Evolutionary conservation across 2,329 filamentous ascomycete species (phyloP).

Genomic region (Calonectria henricotiae): DNA sequence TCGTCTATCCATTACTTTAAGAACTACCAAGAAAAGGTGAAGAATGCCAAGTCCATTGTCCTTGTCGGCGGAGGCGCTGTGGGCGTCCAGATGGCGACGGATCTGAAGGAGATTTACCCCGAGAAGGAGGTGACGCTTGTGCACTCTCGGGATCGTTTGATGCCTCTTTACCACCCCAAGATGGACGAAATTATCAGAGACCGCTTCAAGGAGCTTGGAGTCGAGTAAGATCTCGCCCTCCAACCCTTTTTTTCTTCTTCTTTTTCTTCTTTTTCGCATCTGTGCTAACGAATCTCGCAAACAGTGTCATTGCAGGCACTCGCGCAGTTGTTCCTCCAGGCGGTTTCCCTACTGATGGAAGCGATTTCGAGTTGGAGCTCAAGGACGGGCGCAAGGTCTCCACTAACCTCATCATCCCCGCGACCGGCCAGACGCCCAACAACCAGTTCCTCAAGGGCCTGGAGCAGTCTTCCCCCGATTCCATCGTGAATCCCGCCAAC

Average conservation of each 20-base stretch:
- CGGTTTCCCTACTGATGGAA: slow-evolving; percentile 48
- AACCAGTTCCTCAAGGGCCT: slow-evolving; percentile 48
- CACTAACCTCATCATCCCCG: slow-evolving; percentile 47
- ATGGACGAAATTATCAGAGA: slow-evolving; percentile 48
- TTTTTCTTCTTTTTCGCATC: no score
- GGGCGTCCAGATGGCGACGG: slow-evolving; percentile 50
- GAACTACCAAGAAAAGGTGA: slow-evolving; percentile 44
- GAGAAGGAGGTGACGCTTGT: slow-evolving; percentile 48
- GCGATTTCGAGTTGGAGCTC: slow-evolving; percentile 42
- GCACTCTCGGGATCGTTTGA: slow-evolving; percentile 48
- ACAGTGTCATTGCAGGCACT: slow-evolving; percentile 47
- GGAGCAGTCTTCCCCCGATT: slow-evolving; percentile 18
- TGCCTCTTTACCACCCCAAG: slow-evolving; percentile 50
- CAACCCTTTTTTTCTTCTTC: not conserved
- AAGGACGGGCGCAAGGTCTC: slow-evolving; percentile 46
- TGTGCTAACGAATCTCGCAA: slow-evolving; percentile 1
- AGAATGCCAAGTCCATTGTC: slow-evolving; percentile 45
- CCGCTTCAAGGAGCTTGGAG: slow-evolving; percentile 45
- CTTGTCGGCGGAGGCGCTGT: slow-evolving; percentile 52
- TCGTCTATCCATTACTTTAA: slow-evolving; percentile 48
- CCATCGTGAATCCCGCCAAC: slow-evolving; percentile 44
- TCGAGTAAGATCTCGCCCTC: slow-evolving; percentile 40
- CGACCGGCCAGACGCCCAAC: slow-evolving; percentile 51
- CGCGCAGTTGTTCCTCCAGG: slow-evolving; percentile 43
- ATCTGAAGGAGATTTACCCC: slow-evolving; percentile 49